Evolutionary conservation across 2,329 filamentous ascomycete genomes (phyloP), one percentile per base, ranked within the genome.

Genomic region (Arthrocladium fulminans): DNA sequence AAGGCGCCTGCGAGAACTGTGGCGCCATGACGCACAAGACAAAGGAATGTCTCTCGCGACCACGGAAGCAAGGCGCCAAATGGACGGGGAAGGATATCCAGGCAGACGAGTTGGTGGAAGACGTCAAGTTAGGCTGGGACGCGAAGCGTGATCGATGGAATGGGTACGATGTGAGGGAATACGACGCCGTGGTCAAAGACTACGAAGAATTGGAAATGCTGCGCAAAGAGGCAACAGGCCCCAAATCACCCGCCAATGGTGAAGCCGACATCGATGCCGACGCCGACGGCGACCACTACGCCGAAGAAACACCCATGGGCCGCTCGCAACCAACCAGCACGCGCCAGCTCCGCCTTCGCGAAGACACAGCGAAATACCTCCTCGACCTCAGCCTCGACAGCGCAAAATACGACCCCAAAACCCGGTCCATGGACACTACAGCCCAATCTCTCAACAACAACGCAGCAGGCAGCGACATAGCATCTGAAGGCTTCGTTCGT

Each of bases 91-190:
- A 80, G 61, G 84, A 97, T 63, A 98, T 98, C 47, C 84, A 95
- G 63, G 88, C 90, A 24, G 94, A 98, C 64, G 88, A 96, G 62
- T 71, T 84, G 8, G 73, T 95, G 10, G 84, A 95, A 62, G 83
- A 94, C 48, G 83, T 97, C 13, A 80, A 86, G 39, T 71, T 97
- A 41, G 87, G 89, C 2, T 98, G 90, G 87, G 94, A 98, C 66
- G 92, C 92, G 19, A 98, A 98, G 72, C 78, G 92, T 58, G 92
- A 98, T 70, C 80, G 90, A 37, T 98, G 92, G 90, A 96, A 96
- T 63, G 90, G 90, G n/a, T 98, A 94, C 67, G 89, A 97, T 64
- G 73, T 88, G 1, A 80, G 79, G 56, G 86, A 97, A 65, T 97
- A 95, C 64, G 76, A 80, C 51, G 75, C 79, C 52, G 86, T 97